These are phyloP conservation scores for Podaxis rugospora DNA, from an alignment of 768 basidiomycete genomes.

Conservation along the genomic window DNA sequence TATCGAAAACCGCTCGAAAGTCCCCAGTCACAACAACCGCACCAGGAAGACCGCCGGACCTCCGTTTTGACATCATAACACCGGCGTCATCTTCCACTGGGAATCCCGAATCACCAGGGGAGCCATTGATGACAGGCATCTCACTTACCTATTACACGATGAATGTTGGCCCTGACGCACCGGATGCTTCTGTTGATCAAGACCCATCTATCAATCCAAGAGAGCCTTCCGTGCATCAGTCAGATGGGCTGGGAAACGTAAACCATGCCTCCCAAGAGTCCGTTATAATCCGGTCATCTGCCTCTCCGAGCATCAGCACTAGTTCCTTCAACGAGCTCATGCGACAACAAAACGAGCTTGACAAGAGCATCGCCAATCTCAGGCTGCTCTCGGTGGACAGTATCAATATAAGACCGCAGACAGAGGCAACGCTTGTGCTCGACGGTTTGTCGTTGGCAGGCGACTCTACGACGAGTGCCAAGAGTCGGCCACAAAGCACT, in stretches of 20 bases:
- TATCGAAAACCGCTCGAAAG: slow-evolving; percentile 1
- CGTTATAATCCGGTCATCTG: slow-evolving; percentile 12
- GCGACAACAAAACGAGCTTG: slow-evolving; percentile 60
- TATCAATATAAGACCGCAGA: background rate
- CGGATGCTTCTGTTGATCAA: background rate
- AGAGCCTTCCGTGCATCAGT: slow-evolving; percentile 42
- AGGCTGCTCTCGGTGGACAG: slow-evolving; percentile 34
- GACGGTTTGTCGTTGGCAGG: background rate
- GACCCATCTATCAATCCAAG: slow-evolving; percentile 12
- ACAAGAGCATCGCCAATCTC: slow-evolving; percentile 58
- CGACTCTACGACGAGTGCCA: background rate
- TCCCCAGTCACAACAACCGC: background rate
- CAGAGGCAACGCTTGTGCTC: background rate
- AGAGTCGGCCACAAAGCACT: slow-evolving; percentile 6
- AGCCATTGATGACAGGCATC: slow-evolving; percentile 15
- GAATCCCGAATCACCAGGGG: background rate
- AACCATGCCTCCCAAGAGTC: slow-evolving; percentile 8
- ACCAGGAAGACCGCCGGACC: slow-evolving; percentile 2
- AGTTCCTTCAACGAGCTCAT: slow-evolving; percentile 48
- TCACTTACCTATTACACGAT: slow-evolving; percentile 25
- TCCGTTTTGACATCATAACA: slow-evolving; percentile 8
- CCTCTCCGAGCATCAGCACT: slow-evolving; percentile 22
- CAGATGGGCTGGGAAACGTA: slow-evolving; percentile 27
- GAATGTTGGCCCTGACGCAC: slow-evolving; percentile 12
- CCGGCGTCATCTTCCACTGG: background rate